Conservation (phyloP, 495 filamentous ascomycete species). For the Trichocladium uniseriatum region DNA sequence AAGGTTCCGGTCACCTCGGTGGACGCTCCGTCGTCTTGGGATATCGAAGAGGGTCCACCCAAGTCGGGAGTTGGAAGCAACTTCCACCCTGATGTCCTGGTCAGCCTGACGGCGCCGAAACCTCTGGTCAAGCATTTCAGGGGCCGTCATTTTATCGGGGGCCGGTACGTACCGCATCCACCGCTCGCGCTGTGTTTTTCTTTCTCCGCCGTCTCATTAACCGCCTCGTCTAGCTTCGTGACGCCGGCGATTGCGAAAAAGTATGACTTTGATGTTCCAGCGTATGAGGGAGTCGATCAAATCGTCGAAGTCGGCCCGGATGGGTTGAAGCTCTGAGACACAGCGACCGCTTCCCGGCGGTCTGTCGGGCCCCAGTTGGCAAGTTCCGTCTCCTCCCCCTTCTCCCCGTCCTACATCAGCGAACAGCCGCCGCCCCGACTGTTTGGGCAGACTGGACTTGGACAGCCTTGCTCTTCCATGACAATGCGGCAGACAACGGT, state of each 20-base stretch:
- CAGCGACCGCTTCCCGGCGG: not conserved
- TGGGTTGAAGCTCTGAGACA: constrained; percentile 47
- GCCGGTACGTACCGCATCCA: constrained; percentile 40
- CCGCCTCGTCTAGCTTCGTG: constrained; percentile 54
- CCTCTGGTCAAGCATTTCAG: constrained; percentile 76
- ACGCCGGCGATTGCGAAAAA: constrained; percentile 69
- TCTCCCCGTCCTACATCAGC: constrained; percentile 29
- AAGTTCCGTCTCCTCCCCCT: not conserved
- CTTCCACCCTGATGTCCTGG: constrained; percentile 67
- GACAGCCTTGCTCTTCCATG: constrained; percentile 41
- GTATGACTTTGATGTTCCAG: constrained; percentile 74
- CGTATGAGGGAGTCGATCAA: constrained; percentile 84
- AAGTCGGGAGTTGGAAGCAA: constrained; percentile 63
- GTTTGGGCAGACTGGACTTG: constrained; percentile 42
- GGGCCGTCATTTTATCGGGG: constrained; percentile 84
- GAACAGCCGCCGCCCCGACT: constrained; percentile 38
- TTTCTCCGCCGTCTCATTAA: constrained; percentile 14
- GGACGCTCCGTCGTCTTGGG: constrained; percentile 89
- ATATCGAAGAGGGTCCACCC: constrained; percentile 80
- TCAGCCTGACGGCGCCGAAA: constrained; percentile 92
- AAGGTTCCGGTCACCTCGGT: constrained; percentile 72
- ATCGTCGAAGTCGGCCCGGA: constrained; percentile 63
- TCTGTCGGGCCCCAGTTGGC: not conserved
- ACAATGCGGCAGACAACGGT: constrained; percentile 25
- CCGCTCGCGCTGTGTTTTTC: not conserved